Conservation (phyloP, 306 rosid species). For the Sicyos baderoa region DNA sequence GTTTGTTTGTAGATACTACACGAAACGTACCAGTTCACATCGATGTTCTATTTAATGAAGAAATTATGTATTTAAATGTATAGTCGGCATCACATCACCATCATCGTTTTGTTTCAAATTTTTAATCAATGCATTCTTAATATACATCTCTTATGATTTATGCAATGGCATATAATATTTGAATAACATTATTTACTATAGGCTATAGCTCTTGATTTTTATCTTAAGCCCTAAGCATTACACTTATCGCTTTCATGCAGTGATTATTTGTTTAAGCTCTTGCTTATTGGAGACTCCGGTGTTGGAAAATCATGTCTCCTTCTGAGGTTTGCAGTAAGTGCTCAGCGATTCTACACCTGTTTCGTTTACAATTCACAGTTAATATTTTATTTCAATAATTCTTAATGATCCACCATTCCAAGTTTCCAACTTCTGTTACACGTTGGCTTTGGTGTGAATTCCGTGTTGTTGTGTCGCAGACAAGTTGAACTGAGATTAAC, state of each 20-base stretch:
- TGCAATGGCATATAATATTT: neutral
- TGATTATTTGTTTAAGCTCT: constrained; percentile 92
- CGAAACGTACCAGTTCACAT: neutral
- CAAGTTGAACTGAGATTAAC: constrained; percentile 6
- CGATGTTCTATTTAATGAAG: neutral
- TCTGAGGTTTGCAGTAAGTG: constrained; percentile 98
- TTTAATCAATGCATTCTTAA: neutral
- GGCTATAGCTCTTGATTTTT: neutral
- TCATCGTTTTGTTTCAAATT: neutral
- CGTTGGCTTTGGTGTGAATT: neutral
- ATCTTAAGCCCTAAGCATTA: neutral
- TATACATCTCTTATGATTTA: neutral
- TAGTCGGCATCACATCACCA: neutral
- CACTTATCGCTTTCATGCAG: constrained; percentile 30
- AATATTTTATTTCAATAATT: neutral
- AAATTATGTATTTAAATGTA: neutral
- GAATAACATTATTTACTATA: neutral
- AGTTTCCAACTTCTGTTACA: neutral
- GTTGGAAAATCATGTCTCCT: constrained; percentile 99
- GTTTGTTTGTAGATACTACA: neutral
- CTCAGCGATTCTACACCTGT: neutral
- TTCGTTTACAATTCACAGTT: neutral
- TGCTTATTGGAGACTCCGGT: constrained; percentile 96
- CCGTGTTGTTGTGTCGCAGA: neutral
- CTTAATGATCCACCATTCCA: neutral